These are phyloP conservation scores for Flaveria robusta DNA, from an alignment of 129 eudicot genomes.

Conservation along the genomic window DNA sequence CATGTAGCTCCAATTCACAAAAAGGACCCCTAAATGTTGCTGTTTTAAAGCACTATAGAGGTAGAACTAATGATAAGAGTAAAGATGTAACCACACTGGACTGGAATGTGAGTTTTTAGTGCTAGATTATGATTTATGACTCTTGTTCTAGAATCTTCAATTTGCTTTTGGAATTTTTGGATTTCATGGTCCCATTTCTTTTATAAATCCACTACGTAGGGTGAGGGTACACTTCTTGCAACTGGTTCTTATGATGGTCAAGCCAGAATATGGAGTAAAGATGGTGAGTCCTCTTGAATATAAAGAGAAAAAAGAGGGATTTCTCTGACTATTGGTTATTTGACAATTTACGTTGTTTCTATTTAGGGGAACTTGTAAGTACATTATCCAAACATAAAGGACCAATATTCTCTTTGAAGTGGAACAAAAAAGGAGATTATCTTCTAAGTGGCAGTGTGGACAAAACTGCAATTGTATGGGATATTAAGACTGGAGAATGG, in stretches of 20 bases:
- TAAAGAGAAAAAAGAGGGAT: background rate
- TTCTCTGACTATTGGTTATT: background rate
- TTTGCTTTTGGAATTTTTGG: conserved; percentile 10
- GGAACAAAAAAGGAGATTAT: conserved; percentile 98
- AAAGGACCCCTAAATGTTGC: conserved; percentile 48
- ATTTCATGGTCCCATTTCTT: background rate
- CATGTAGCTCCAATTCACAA: conserved; percentile 56
- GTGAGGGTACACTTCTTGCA: conserved; percentile 90
- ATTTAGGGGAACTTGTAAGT: conserved; percentile 65
- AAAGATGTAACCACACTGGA: conserved; percentile 96
- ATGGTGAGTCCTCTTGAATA: conserved; percentile 48
- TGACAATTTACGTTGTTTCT: conserved; percentile 11
- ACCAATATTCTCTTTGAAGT: conserved; percentile 88
- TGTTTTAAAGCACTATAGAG: conserved; percentile 72
- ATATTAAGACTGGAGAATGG: conserved; percentile 85
- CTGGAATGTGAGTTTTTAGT: conserved; percentile 81
- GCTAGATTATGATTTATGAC: conserved; percentile 4
- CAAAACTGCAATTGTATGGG: conserved; percentile 98
- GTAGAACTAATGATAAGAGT: conserved; percentile 80
- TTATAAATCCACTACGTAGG: conserved; percentile 37
- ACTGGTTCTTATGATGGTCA: conserved; percentile 99
- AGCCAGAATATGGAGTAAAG: conserved; percentile 91
- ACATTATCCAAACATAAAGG: conserved; percentile 89
- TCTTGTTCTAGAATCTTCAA: conserved; percentile 4
- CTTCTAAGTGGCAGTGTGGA: conserved; percentile 94